These are phyloP conservation scores for Geotrichum klebahnii DNA, from an alignment of 1,139 yeast species.

Conservation along the genomic window DNA sequence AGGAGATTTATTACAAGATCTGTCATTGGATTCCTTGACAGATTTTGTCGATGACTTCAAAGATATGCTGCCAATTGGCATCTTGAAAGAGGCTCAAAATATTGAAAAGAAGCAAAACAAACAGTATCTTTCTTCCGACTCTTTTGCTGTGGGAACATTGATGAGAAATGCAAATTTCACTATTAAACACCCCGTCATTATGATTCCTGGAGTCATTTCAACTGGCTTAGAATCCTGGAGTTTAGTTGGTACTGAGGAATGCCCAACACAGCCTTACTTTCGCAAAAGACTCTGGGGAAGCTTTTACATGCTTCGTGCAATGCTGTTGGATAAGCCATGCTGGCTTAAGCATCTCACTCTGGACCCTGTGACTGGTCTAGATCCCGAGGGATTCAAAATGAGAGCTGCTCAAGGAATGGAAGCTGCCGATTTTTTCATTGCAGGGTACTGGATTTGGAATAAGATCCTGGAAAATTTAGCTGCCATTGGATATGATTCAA, in stretches of 20 bases:
- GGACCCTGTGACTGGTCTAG: slow-evolving; percentile 87
- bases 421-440: slow-evolving; percentile 92
- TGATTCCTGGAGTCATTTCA: slow-evolving; percentile 95
- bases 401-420: slow-evolving; percentile 96
- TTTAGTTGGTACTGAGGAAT: slow-evolving; percentile 62
- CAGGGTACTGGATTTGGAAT: slow-evolving; percentile 99
- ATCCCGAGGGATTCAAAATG: slow-evolving; percentile 73
- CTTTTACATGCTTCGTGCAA: slow-evolving; percentile 86
- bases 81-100: slow-evolving; percentile 59
- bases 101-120: slow-evolving; percentile 41
- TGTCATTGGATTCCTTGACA: slow-evolving; percentile 48
- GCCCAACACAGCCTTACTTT: slow-evolving; percentile 81
- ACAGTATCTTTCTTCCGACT: slow-evolving; percentile 8
- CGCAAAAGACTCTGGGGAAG: slow-evolving; percentile 95
- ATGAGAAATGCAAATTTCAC: slow-evolving; percentile 51
- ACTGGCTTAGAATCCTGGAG: slow-evolving; percentile 97
- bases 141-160: slow-evolving; percentile 77
- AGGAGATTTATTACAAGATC: slow-evolving; percentile 52
- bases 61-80: slow-evolving; percentile 54
- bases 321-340: slow-evolving; percentile 86
- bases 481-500: slow-evolving; percentile 89
- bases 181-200: slow-evolving; percentile 70
- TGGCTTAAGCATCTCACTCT: slow-evolving; percentile 90
- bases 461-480: slow-evolving; percentile 88
- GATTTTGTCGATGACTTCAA: slow-evolving; percentile 36